Conservation (phyloP, 1,139 yeast species). For the Suhomyces bribrorum region DNA sequence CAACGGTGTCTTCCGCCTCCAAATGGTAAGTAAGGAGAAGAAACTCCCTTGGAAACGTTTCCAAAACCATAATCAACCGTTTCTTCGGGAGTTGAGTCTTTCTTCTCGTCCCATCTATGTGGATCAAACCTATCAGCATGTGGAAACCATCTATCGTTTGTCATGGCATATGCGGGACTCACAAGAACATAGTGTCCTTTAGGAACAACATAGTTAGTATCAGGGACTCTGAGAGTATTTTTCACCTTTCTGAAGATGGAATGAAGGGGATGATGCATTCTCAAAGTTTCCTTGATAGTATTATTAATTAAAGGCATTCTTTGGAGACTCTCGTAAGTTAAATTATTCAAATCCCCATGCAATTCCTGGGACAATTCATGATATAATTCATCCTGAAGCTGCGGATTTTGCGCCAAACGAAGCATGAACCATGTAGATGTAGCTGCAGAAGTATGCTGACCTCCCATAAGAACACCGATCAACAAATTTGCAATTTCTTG, state of each 20-base stretch:
- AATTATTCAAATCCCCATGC: slow-evolving; percentile 50
- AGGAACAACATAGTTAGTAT: slow-evolving; percentile 78
- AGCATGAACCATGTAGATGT: slow-evolving; percentile 93
- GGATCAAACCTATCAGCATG: slow-evolving; percentile 71
- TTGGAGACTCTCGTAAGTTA: slow-evolving; percentile 79
- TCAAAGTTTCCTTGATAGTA: slow-evolving; percentile 85
- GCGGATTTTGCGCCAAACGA: slow-evolving; percentile 83
- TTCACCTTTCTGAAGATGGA: slow-evolving; percentile 91
- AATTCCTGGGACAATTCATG: slow-evolving; percentile 68
- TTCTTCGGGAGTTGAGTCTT: slow-evolving; percentile 21
- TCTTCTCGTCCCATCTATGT: slow-evolving; percentile 72
- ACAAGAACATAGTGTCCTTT: slow-evolving; percentile 85
- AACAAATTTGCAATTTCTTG: slow-evolving; percentile 89
- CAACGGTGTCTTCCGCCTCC: slow-evolving; percentile 99
- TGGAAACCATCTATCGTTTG: slow-evolving; percentile 75
- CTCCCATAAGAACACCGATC: slow-evolving; percentile 97
- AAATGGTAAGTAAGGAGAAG: slow-evolving; percentile 93
- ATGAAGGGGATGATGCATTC: slow-evolving; percentile 95
- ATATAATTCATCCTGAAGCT: slow-evolving; percentile 75
- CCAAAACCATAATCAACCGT: slow-evolving; percentile 94
- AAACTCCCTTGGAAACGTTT: slow-evolving; percentile 90
- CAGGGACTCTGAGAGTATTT: slow-evolving; percentile 76
- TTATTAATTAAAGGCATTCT: slow-evolving; percentile 78
- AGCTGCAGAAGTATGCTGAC: slow-evolving; percentile 96
- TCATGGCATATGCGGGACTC: slow-evolving; percentile 90